A percentile compares a stretch with the other conserved stretches of the same genome.
Evolutionary conservation across 257 asterid genomes (phyloP).

Genomic region (Ligustrum vulgare): DNA sequence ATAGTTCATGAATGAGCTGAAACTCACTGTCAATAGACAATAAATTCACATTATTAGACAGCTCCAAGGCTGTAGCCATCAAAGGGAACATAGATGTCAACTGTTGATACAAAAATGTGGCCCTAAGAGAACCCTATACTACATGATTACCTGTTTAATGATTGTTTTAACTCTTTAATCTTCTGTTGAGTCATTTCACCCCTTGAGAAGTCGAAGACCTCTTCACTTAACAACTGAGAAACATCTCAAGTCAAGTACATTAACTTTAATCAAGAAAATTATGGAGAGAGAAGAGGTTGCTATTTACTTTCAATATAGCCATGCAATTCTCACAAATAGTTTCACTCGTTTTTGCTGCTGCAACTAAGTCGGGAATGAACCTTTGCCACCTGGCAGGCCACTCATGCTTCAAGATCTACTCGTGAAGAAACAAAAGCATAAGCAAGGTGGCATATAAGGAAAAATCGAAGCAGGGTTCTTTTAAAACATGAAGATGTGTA

Average conservation of each 20-base stretch:
- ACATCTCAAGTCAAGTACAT: conserved; percentile 19
- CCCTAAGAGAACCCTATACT: conserved; percentile 4
- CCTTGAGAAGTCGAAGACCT: conserved; percentile 98
- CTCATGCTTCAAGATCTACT: conserved; percentile 95
- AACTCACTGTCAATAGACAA: conserved; percentile 63
- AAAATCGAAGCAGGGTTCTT: conserved; percentile 1
- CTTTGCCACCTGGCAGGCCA: conserved; percentile 98
- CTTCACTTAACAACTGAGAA: conserved; percentile 91
- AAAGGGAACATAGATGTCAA: neutral
- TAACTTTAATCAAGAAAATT: conserved; percentile 8
- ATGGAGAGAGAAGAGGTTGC: neutral
- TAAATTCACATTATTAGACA: neutral
- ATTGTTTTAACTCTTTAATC: conserved; percentile 91
- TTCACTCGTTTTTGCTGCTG: conserved; percentile 96
- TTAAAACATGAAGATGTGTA: conserved; percentile 7
- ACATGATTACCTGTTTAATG: conserved; percentile 71
- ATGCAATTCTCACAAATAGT: conserved; percentile 98
- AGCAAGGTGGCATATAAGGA: neutral
- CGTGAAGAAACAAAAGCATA: conserved; percentile 14
- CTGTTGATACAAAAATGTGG: neutral
- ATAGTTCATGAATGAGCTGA: conserved; percentile 93
- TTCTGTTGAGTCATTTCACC: conserved; percentile 99
- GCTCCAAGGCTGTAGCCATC: neutral
- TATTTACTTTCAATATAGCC: conserved; percentile 82
- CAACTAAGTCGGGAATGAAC: conserved; percentile 92